These are phyloP conservation scores for Chlorella sorokiniana DNA, from an alignment of 139 green algal species.

Conservation along the genomic window DNA sequence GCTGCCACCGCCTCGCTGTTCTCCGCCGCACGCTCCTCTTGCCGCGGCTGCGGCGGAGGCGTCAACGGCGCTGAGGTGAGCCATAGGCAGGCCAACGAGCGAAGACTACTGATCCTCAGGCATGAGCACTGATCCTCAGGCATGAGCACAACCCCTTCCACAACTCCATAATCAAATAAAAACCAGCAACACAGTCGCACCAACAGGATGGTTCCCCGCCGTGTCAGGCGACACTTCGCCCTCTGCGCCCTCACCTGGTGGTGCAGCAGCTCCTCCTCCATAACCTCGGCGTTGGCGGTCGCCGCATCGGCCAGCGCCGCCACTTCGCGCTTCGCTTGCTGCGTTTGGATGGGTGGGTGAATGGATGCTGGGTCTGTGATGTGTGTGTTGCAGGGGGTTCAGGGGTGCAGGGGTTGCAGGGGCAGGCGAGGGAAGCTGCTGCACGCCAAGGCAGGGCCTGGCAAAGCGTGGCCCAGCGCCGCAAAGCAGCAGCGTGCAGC, in stretches of 20 bases:
- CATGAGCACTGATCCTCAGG: too few relatives aligned
- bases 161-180: too few relatives aligned
- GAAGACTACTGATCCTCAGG: too few relatives aligned
- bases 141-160: background rate
- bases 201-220: too few relatives aligned
- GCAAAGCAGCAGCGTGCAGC: background rate
- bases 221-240: too few relatives aligned
- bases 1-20: background rate
- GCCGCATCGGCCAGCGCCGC: constrained; percentile 1
- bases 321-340: constrained; percentile 29
- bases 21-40: background rate
- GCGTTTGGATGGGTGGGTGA: background rate
- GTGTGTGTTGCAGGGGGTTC: background rate
- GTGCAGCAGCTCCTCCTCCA: constrained; percentile 29
- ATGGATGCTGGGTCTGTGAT: too few relatives aligned
- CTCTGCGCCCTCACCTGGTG: background rate
- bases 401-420: background rate
- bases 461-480: background rate
- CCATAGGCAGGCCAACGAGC: background rate
- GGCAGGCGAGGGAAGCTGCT: too few relatives aligned
- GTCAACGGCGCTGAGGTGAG: background rate
- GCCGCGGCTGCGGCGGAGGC: background rate
- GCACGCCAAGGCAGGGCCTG: background rate
- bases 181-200: too few relatives aligned
- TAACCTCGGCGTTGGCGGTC: constrained; percentile 2